phyloP scores from a whole-genome alignment of 1,284 basidiomycete species.

The Sporisorium iseilematis-ciliati region DNA sequence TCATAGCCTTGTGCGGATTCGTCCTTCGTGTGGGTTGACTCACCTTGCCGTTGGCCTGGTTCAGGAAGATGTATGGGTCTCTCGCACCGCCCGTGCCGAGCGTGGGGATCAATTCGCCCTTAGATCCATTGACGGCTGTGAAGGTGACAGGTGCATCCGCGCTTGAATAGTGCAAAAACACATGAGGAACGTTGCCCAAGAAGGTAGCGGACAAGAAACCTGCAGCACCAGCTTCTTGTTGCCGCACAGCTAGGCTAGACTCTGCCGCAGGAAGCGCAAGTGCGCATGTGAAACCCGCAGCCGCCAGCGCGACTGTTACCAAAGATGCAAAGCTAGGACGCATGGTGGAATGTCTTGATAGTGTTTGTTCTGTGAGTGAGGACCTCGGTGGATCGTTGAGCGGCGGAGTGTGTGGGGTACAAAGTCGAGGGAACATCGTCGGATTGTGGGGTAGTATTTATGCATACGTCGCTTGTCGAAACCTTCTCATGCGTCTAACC shows the following conservation, averaged over 20 bases:
- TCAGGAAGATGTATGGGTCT: constrained; percentile 30
- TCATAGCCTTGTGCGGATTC: too few relatives aligned
- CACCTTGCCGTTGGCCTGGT: constrained; percentile 25
- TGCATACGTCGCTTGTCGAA: too few relatives aligned
- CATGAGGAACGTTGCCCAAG: constrained; percentile 26
- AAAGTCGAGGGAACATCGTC: neutral
- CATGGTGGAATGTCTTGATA: neutral
- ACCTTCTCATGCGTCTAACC: too few relatives aligned
- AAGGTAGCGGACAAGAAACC: constrained; percentile 29
- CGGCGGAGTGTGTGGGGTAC: neutral
- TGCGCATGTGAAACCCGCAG: constrained; percentile 6
- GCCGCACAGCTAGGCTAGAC: constrained; percentile 26
- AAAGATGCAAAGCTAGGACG: neutral
- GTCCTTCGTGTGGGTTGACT: neutral
- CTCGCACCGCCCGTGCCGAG: constrained; percentile 21
- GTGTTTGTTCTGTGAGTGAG: too few relatives aligned
- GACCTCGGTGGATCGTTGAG: neutral
- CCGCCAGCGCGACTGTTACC: constrained; percentile 10
- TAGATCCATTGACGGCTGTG: constrained; percentile 19
- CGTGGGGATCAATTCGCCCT: constrained; percentile 24
- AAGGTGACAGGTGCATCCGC: constrained; percentile 26
- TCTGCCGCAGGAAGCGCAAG: constrained; percentile 32
- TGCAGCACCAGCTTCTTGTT: constrained; percentile 4
- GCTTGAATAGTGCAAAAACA: constrained; percentile 27
- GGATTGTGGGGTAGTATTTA: neutral